Base-by-base conservation (phyloP, 2,329 filamentous ascomycete genomes). In the Macroventuria anomochaeta region DNA sequence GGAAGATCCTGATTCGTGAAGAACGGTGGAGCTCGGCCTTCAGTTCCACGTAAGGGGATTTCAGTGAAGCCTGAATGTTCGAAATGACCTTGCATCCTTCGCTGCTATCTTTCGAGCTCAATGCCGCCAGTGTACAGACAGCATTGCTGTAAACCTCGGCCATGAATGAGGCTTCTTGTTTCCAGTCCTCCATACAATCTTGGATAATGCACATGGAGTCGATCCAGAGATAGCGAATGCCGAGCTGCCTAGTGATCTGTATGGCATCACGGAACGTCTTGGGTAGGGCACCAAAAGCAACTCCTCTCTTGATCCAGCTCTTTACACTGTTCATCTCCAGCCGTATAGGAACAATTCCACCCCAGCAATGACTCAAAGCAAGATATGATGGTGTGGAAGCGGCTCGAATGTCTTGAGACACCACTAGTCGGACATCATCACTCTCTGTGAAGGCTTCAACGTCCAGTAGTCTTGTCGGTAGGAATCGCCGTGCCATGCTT, bases 201-300 rank as follows among this genome's bases (percentile, higher is more conserved):
- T 58, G 52, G 4, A 58, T 38, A 7, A 58, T 55, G 37, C 56
- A 58, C 6, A 58, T 7, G 13, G 51, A 51, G 29, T 58, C 56
- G 7, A 58, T 58, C 56, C 56, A 58, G 1, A 58, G n/a, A 39
- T 55, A 58, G 2, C 32, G 40, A 1, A 38, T 5, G 3, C 43
- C 53, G 5, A 58, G 42, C 28, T 42, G 8, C 2, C 43, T 13
- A 3, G 38, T 37, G 13, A 53, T 12, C 3, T 15, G 1, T 3
- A 58, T 38, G 21, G 56, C 56, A 38, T 58, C 52, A 1, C 4
- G 25, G 26, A 59, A 55, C 0, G 57, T 59, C 15, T 36, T 29
- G 3, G 57, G 37, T 0, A 59, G 46, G 1, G 33, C 29, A 1
- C 21, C 5, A 3, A 39, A 7, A 12, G 29, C 12, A 6, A 51